Evolutionary conservation across 345 rosid species (phyloP).

Genomic region (Syzygium jambos): DNA sequence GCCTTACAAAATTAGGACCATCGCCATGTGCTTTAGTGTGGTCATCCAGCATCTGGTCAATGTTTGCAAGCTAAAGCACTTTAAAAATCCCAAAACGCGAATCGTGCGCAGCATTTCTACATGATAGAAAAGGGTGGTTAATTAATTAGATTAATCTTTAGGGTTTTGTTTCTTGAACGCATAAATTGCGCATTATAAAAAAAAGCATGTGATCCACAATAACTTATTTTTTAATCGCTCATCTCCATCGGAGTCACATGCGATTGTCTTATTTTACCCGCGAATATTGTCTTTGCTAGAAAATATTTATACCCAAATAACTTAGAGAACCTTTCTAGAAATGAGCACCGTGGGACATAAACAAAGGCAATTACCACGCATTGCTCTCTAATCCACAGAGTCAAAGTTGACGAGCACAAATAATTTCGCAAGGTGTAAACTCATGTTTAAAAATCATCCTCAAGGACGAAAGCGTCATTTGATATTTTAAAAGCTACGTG

Average conservation of each 20-base stretch:
- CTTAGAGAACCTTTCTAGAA: background rate
- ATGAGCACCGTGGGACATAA: background rate
- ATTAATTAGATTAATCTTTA: too few relatives aligned
- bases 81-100: background rate
- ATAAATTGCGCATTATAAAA: background rate
- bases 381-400: background rate
- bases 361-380: background rate
- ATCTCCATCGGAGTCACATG: background rate
- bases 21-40: background rate
- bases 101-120: background rate
- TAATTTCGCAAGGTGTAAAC: too few relatives aligned
- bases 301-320: background rate
- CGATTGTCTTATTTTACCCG: too few relatives aligned
- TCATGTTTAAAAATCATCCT: background rate
- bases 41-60: background rate
- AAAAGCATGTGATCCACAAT: background rate
- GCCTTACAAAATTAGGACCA: background rate
- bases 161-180: background rate
- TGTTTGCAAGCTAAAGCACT: background rate
- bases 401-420: too few relatives aligned
- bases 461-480: background rate
- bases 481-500: background rate
- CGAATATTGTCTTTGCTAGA: background rate
- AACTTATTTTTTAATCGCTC: background rate
- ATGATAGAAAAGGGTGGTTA: too few relatives aligned